Evolutionary conservation across 2,329 filamentous ascomycete species (phyloP).

Genomic region (Amauroascus verrucosus): DNA sequence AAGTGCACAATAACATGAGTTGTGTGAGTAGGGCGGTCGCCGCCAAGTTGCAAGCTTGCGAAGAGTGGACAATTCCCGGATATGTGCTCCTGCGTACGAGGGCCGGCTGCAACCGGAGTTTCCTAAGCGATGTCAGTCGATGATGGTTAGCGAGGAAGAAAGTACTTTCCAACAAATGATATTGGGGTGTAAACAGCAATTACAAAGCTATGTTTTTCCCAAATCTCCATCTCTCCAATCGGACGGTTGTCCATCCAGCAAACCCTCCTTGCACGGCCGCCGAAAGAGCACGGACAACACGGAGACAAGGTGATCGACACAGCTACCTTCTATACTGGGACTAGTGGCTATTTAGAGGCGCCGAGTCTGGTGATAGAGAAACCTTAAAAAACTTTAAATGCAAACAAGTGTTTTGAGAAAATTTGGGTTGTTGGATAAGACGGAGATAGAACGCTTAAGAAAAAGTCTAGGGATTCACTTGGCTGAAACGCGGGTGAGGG

Average conservation of each 20-base stretch:
- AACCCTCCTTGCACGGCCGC: too few species aligned
- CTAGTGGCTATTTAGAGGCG: background rate
- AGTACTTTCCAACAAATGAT: too few species aligned
- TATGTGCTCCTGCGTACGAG: background rate
- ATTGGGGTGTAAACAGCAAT: too few species aligned
- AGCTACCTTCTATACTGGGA: background rate
- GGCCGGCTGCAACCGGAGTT: background rate
- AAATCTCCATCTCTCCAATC: too few species aligned
- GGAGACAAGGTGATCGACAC: background rate
- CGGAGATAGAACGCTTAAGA: background rate
- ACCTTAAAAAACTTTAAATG: constrained; percentile 9
- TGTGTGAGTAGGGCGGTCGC: background rate
- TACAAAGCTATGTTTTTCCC: too few species aligned
- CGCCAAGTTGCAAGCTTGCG: background rate
- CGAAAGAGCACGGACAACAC: background rate
- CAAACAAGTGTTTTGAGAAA: background rate
- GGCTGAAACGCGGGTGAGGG: background rate
- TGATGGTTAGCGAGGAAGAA: too few species aligned
- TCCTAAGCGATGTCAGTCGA: background rate
- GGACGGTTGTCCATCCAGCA: too few species aligned
- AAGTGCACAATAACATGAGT: too few species aligned
- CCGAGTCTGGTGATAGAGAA: background rate
- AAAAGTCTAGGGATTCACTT: background rate
- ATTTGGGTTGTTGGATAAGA: background rate
- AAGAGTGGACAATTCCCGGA: background rate